These are phyloP conservation scores for Neckera pumila DNA, from an alignment of 225 moss, liverwort and hornwort genomes.

Conservation along the genomic window DNA sequence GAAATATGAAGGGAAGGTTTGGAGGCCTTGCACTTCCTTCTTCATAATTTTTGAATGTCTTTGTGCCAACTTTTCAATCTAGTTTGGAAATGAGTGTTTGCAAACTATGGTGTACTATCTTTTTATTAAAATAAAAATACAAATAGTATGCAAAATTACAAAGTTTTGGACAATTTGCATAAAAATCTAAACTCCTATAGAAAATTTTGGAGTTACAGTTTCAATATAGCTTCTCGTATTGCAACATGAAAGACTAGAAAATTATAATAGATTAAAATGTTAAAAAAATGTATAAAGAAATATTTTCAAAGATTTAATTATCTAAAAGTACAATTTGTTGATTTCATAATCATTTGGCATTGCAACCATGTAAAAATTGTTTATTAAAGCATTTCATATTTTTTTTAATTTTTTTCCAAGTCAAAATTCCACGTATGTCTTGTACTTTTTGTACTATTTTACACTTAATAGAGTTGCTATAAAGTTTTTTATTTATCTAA, in stretches of 20 bases:
- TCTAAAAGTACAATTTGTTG: rapidly evolving
- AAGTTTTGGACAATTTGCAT: background rate
- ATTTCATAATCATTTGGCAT: background rate
- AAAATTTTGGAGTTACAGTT: background rate
- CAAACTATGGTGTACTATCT: rapidly evolving
- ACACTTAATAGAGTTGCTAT: rapidly evolving
- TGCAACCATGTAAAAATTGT: rapidly evolving
- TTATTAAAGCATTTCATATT: background rate
- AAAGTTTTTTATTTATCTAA: background rate
- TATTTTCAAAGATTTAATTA: background rate
- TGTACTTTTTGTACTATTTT: background rate
- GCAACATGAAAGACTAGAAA: background rate
- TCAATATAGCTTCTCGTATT: background rate
- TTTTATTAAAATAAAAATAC: background rate
- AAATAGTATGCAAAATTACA: background rate
- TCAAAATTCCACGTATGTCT: background rate
- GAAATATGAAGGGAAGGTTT: background rate
- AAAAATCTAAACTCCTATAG: too few relatives aligned
- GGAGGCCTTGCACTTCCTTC: background rate
- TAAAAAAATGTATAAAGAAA: background rate
- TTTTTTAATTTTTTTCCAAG: background rate
- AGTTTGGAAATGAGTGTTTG: background rate
- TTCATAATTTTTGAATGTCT: background rate
- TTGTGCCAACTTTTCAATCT: background rate
- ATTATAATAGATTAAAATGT: background rate